Evolutionary conservation across 2,329 filamentous ascomycete genomes (phyloP).

Genomic region (Trichoderma sp.): DNA sequence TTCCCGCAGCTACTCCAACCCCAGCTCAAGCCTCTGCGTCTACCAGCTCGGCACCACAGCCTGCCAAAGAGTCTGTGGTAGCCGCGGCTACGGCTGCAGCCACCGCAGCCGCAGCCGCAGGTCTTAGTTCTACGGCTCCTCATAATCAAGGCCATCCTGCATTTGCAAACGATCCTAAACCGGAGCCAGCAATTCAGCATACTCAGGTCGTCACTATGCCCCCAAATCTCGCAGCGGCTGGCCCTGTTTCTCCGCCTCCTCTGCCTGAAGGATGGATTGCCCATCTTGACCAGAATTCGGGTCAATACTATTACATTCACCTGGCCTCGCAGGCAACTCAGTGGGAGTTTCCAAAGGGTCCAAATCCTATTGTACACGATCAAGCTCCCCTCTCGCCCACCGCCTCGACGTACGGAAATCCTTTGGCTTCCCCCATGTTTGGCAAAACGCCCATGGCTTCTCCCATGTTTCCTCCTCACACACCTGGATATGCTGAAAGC

Average conservation of each 20-base stretch:
- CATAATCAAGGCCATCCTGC: conserved; percentile 75
- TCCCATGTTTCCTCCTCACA: conserved; percentile 78
- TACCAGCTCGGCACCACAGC: conserved; percentile 24
- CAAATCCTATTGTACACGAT: conserved; percentile 83
- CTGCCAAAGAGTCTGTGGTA: conserved; percentile 31
- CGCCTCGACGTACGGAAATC: conserved; percentile 72
- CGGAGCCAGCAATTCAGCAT: conserved; percentile 47
- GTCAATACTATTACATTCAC: conserved; percentile 99
- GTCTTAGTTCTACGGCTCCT: conserved; percentile 47
- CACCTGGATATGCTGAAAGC: conserved; percentile 79
- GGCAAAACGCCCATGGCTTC: conserved; percentile 60
- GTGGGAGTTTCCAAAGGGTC: conserved; percentile 98
- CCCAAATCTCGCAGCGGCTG: conserved; percentile 43
- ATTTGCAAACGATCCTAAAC: conserved; percentile 79
- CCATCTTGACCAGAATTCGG: conserved; percentile 90
- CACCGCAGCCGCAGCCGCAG: conserved; percentile 27
- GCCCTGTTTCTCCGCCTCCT: conserved; percentile 82
- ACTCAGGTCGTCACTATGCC: conserved; percentile 44
- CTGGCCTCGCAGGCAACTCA: conserved; percentile 92
- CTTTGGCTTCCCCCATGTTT: conserved; percentile 66
- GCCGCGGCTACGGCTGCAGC: conserved; percentile 24
- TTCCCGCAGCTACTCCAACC: conserved; percentile 29
- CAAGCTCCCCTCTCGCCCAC: conserved; percentile 79
- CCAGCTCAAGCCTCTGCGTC: conserved; percentile 27
- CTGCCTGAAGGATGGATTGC: conserved; percentile 98